A percentile compares a stretch with the other conserved stretches of the same genome.
Evolutionary conservation across 2,329 filamentous ascomycete species (phyloP).

Genomic region (Epichloe amarillans): DNA sequence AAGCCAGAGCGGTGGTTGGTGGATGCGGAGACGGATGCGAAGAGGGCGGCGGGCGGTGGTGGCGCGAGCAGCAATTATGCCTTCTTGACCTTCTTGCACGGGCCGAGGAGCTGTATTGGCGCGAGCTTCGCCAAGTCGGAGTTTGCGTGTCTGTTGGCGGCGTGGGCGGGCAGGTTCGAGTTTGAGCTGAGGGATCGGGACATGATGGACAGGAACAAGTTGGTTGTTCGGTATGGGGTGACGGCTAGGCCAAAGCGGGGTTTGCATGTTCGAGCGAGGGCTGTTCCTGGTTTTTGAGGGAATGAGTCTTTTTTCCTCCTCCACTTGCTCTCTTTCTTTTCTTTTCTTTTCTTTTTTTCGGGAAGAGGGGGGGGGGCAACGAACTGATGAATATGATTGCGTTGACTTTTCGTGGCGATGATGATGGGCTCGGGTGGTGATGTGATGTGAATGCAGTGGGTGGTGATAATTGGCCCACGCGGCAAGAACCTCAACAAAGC

Average conservation of each 20-base stretch:
- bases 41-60: constrained; percentile 41
- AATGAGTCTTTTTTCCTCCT: neutral
- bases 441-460: neutral
- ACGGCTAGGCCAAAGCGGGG: constrained; percentile 63
- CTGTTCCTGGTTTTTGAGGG: constrained; percentile 34
- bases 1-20: constrained; percentile 66
- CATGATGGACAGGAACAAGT: constrained; percentile 50
- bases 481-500: neutral
- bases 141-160: constrained; percentile 70
- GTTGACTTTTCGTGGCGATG: no score
- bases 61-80: constrained; percentile 65
- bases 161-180: constrained; percentile 63
- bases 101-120: constrained; percentile 76
- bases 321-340: no score
- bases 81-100: constrained; percentile 73
- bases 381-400: no score
- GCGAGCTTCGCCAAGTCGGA: constrained; percentile 69
- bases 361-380: no score
- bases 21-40: constrained; percentile 6
- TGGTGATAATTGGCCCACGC: neutral
- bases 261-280: constrained; percentile 52
- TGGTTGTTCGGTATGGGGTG: constrained; percentile 55
- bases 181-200: constrained; percentile 43
- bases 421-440: neutral
- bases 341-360: no score